Base-by-base conservation (phyloP, 2,329 filamentous ascomycete species). In the Colletotrichum nymphaeae region DNA sequence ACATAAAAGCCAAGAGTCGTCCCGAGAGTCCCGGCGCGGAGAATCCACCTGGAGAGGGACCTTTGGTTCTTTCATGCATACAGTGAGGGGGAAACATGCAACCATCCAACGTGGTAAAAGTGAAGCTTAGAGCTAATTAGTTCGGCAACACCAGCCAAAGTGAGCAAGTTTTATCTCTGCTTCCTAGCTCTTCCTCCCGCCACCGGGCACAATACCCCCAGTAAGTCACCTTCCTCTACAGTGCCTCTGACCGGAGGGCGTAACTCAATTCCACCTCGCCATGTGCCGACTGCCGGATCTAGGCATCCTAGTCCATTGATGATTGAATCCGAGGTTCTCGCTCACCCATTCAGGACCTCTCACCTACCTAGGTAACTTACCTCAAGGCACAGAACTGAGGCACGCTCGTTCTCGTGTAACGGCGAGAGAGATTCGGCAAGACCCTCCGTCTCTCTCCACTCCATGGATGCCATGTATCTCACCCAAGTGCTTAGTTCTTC, bases 121-220 rank as follows among this genome's bases (percentile, higher is more conserved):
- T 14, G 42, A 49, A 49, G 42, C 30, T 37, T 52, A 19, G 19
- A 63, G 60, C 60, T 35, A 64, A 16, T 56, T 5, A 5, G 49
- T 9, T 22, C 12, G 35, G n/a, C 30, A 53, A 42, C 7, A 42
- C 5, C 37, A 42, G 14, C 14, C 19, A 49, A 4, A 62, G 63
- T 65, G 63, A 65, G 63, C 63, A 65, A 65, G 49, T 65, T 65
- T 65, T 56, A 56, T 49, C 42, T 26, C 37, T 9, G 49, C 14
- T 26, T 35, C 28, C 8, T 28, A 49, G 37, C 16, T 35, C 5
- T 42, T 42, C 37, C 46, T 52, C 19, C 16, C 1, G 3, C 62
- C 62, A 26, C n/a, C 12, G 32, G 22, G n/a, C 26, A 46, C 26
- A 53, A n/a, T 28, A 11, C 12, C 19, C 35, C 4, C 1, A 32